Evolutionary conservation across 257 asterid species (phyloP).

Genomic region (Gynochthodes officinalis): DNA sequence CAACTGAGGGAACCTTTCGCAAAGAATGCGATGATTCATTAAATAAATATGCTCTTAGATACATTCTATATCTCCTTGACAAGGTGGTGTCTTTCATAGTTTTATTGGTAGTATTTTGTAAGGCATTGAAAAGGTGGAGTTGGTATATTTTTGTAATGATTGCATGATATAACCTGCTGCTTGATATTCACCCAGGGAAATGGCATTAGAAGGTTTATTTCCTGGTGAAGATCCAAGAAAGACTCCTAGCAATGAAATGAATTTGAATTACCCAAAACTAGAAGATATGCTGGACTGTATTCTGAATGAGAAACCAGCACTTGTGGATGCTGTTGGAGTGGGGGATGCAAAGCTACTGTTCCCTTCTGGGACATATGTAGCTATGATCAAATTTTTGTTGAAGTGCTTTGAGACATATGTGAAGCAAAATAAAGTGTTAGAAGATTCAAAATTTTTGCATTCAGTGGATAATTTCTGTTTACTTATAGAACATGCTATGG

Average conservation of each 20-base stretch:
- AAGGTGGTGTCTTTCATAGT: too few relatives aligned
- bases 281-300: slow-evolving; percentile 74
- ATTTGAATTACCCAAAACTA: slow-evolving; percentile 67
- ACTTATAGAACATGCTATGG: slow-evolving; percentile 85
- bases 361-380: slow-evolving; percentile 70
- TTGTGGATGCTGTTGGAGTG: slow-evolving; percentile 36
- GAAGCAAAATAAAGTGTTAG: slow-evolving; percentile 34
- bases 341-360: slow-evolving; percentile 61
- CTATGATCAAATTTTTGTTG: slow-evolving; percentile 83
- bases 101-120: not conserved
- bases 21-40: not conserved
- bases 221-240: slow-evolving; percentile 77
- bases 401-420: slow-evolving; percentile 87
- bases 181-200: slow-evolving; percentile 59
- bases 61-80: not conserved
- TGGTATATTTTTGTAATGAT: slow-evolving; percentile 9
- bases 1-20: not conserved
- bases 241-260: slow-evolving; percentile 32
- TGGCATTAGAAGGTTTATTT: slow-evolving; percentile 90
- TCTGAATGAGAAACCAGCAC: slow-evolving; percentile 71
- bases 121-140: not conserved
- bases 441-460: slow-evolving; percentile 41
- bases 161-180: slow-evolving; percentile 13
- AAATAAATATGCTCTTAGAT: not conserved
- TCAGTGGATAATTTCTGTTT: slow-evolving; percentile 63